A percentile compares a stretch with the other conserved stretches of the same genome.
Evolutionary conservation across 2,329 filamentous ascomycete genomes (phyloP).

Genomic region (Thielaviopsis euricoi): DNA sequence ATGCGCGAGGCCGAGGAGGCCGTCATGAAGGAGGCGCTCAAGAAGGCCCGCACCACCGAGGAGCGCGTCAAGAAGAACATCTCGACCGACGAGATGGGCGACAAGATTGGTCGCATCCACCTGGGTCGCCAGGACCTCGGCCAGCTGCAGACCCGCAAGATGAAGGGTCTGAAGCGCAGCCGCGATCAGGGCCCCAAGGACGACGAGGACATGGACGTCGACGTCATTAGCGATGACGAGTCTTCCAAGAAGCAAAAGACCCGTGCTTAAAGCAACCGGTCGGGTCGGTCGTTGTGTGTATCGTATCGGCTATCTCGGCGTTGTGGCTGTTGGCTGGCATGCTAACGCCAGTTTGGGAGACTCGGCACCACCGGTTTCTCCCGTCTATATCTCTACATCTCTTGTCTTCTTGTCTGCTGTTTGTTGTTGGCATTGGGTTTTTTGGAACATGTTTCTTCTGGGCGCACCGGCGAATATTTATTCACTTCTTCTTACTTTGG

Average conservation of each 20-base stretch:
- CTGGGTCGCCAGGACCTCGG: slow-evolving; percentile 76
- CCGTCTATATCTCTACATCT: neutral
- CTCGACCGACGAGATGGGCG: slow-evolving; percentile 74
- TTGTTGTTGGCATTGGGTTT: slow-evolving; percentile 10
- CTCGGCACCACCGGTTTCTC: neutral
- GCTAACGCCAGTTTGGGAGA: too few relatives aligned
- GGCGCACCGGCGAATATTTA: slow-evolving; percentile 10
- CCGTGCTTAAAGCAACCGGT: slow-evolving; percentile 2
- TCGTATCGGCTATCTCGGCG: too few relatives aligned
- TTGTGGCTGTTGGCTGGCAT: too few relatives aligned
- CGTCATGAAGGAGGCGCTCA: slow-evolving; percentile 79
- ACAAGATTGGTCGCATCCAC: slow-evolving; percentile 91
- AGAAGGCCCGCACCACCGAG: slow-evolving; percentile 59
- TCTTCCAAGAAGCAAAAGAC: slow-evolving; percentile 19
- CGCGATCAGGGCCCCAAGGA: slow-evolving; percentile 37
- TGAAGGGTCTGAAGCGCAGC: slow-evolving; percentile 91
- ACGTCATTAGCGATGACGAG: slow-evolving; percentile 20
- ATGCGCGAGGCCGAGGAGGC: slow-evolving; percentile 60
- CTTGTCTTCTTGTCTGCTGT: slow-evolving; percentile 1
- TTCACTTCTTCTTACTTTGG: slow-evolving; percentile 1
- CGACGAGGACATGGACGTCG: slow-evolving; percentile 27
- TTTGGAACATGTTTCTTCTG: slow-evolving; percentile 7
- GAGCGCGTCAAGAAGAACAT: slow-evolving; percentile 93
- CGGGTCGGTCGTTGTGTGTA: neutral
- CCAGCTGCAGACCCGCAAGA: slow-evolving; percentile 87